A percentile compares a stretch with the other conserved stretches of the same genome.
Conservation (phyloP, 768 basidiomycete genomes). For the Suillus occidentalis region DNA sequence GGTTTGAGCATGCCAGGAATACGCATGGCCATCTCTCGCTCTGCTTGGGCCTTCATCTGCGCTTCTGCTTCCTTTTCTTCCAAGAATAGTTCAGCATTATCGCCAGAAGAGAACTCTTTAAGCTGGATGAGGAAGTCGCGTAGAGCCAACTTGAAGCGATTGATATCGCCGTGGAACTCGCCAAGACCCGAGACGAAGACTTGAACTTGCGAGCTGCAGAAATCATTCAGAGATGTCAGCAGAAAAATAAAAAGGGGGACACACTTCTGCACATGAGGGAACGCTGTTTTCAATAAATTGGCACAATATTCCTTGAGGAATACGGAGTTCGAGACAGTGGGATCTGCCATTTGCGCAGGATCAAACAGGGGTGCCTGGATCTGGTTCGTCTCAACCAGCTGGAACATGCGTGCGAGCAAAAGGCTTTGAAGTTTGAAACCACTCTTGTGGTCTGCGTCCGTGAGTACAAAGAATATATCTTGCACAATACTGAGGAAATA, state of each 20-base stretch:
- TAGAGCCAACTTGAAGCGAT: conserved; percentile 89
- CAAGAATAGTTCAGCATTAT: conserved; percentile 87
- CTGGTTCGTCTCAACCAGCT: conserved; percentile 79
- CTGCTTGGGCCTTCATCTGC: conserved; percentile 74
- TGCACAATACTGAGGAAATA: conserved; percentile 92
- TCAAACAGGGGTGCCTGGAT: conserved; percentile 87
- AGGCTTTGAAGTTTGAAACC: conserved; percentile 95
- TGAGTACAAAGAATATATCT: conserved; percentile 96
- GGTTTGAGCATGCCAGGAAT: conserved; percentile 99
- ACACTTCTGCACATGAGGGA: conserved; percentile 88
- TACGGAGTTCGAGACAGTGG: conserved; percentile 70
- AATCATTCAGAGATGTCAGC: conserved; percentile 13
- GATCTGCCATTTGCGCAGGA: conserved; percentile 65
- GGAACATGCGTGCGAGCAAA: conserved; percentile 91
- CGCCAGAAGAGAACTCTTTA: conserved; percentile 92
- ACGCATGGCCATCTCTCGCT: conserved; percentile 85
- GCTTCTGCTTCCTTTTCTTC: conserved; percentile 94
- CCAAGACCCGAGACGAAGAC: conserved; percentile 66
- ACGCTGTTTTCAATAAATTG: conserved; percentile 82
- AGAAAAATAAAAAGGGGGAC: conserved; percentile 26
- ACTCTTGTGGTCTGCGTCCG: conserved; percentile 98
- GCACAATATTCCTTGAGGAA: conserved; percentile 87
- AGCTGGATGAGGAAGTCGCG: conserved; percentile 98
- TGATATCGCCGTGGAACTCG: conserved; percentile 76
- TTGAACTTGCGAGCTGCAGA: conserved; percentile 63